These are phyloP conservation scores for Diaporthe capsici DNA, from an alignment of 2,329 filamentous ascomycete genomes.

Conservation along the genomic window DNA sequence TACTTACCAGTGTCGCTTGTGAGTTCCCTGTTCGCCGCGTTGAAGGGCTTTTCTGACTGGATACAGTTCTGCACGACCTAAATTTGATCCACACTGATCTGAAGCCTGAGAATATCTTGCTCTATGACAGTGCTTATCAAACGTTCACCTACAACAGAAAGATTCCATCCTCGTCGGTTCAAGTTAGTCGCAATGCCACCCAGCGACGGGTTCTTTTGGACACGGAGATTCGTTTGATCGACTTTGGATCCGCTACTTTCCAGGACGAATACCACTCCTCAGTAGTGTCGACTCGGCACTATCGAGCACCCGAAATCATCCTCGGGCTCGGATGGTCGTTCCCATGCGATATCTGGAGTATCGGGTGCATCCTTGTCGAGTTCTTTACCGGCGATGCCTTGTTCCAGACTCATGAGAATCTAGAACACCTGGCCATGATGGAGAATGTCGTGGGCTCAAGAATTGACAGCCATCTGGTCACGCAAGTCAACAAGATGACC, in stretches of 20 bases:
- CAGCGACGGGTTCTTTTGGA: slow-evolving; percentile 76
- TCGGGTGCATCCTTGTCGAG: slow-evolving; percentile 79
- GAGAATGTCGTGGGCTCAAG: slow-evolving; percentile 74
- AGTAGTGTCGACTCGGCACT: slow-evolving; percentile 79
- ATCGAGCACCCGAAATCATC: slow-evolving; percentile 79
- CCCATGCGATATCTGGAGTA: slow-evolving; percentile 82
- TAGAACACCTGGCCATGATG: slow-evolving; percentile 84
- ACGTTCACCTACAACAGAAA: slow-evolving; percentile 80
- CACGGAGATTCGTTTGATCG: slow-evolving; percentile 78
- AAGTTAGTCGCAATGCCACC: slow-evolving; percentile 71
- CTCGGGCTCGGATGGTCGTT: slow-evolving; percentile 79
- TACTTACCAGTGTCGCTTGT: slow-evolving; percentile 99
- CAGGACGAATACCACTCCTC: slow-evolving; percentile 81
- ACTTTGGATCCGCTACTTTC: slow-evolving; percentile 80
- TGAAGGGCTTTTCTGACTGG: slow-evolving; percentile 45
- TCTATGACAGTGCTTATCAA: slow-evolving; percentile 76
- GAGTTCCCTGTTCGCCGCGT: slow-evolving; percentile 58
- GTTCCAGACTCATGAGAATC: slow-evolving; percentile 80
- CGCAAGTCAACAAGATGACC: slow-evolving; percentile 69
- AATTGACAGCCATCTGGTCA: slow-evolving; percentile 72
- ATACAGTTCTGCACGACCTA: slow-evolving; percentile 89
- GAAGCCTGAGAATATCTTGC: slow-evolving; percentile 79
- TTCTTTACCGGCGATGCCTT: slow-evolving; percentile 80
- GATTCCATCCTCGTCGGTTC: slow-evolving; percentile 76
- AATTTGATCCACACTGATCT: slow-evolving; percentile 94